These are phyloP conservation scores for Cladosporium sp. DNA, from an alignment of 2,329 filamentous ascomycete species.

Conservation along the genomic window DNA sequence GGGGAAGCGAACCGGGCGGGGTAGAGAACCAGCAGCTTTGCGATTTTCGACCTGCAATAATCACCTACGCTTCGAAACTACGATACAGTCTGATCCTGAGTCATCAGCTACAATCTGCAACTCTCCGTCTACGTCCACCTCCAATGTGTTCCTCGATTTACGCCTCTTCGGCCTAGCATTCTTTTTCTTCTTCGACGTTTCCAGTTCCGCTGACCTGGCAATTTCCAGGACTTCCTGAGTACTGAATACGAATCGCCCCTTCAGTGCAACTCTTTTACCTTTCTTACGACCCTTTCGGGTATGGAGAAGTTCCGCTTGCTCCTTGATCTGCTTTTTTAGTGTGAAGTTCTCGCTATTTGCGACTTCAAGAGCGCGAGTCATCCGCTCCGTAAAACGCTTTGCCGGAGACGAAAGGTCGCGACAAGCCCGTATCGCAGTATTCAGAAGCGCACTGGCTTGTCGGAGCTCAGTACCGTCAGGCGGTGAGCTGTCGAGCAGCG, in stretches of 20 bases:
- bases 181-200: background rate
- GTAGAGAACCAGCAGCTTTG: too few species aligned
- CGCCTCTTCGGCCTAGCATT: background rate
- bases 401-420: background rate
- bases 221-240: constrained; percentile 14
- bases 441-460: background rate
- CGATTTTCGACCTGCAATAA: background rate
- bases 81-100: background rate
- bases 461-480: background rate
- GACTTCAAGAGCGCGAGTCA: too few species aligned
- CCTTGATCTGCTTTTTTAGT: background rate
- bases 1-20: too few species aligned
- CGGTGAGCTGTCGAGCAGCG: background rate
- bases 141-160: background rate
- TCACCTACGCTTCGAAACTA: background rate
- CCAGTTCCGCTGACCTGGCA: constrained; percentile 10
- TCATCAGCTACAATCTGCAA: background rate
- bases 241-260: constrained; percentile 14
- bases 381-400: background rate
- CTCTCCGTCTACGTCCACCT: background rate
- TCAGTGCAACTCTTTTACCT: constrained; percentile 12
- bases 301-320: constrained; percentile 2
- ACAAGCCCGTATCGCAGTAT: background rate
- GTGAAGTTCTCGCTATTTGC: too few species aligned
- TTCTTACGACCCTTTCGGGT: background rate